phyloP scores from a whole-genome alignment of 148 eudicot species.

The Simmondsia chinensis region DNA sequence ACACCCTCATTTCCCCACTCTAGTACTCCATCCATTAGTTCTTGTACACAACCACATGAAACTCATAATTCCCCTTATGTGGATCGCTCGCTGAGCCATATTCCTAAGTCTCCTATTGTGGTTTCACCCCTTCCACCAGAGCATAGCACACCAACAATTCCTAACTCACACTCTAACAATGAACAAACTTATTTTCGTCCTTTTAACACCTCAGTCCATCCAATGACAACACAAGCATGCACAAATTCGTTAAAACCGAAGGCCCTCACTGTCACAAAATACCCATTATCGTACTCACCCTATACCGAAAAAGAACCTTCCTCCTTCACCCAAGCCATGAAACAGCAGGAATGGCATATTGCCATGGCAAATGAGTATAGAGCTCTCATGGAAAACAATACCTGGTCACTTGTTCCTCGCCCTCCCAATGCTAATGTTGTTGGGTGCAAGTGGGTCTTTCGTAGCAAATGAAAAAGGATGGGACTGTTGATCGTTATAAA shows the following conservation, averaged over 20 bases:
- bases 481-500: slow-evolving; percentile 9
- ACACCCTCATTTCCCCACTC: not conserved
- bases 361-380: slow-evolving; percentile 1
- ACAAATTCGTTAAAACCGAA: slow-evolving; percentile 5
- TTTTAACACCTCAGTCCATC: not conserved
- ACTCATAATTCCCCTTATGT: no score
- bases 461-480: not conserved
- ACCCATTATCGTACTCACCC: not conserved
- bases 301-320: not conserved
- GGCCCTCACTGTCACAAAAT: not conserved
- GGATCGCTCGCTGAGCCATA: no score
- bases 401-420: slow-evolving; percentile 10
- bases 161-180: not conserved
- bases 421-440: slow-evolving; percentile 5
- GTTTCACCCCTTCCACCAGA: not conserved
- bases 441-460: slow-evolving; percentile 11
- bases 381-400: not conserved
- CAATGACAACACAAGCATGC: not conserved
- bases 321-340: not conserved
- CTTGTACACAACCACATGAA: no score
- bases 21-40: no score
- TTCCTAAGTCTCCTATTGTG: not conserved
- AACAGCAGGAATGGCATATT: not conserved
- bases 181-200: not conserved
- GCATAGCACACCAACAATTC: not conserved